Base-by-base conservation (phyloP, 768 basidiomycete genomes). In the Xerocomellus intermedius region DNA sequence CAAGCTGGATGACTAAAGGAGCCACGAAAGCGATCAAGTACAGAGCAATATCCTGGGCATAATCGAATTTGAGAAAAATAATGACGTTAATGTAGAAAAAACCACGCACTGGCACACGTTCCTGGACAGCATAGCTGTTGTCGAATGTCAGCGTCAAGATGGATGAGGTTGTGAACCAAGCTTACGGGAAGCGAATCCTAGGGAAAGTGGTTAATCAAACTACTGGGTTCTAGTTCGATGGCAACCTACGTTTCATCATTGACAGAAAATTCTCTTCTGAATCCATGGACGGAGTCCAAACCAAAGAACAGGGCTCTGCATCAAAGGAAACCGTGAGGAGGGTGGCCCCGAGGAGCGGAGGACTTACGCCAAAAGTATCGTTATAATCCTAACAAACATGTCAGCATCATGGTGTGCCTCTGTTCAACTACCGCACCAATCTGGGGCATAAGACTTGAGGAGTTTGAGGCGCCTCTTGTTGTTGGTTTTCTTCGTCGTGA, bases 181-280 rank as follows among this genome's bases (percentile, higher is more conserved):
- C 64, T 52, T 52, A 62, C 64, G 69, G 68, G 46, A 63, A 64
- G 33, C 52, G 55, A 43, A 72, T 70, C 21, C 59, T 60, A 21
- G 21, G 32, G 26, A 14, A 5, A 54, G n/a, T 54, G 45, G 42
- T 50, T 48, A 49, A 55, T 66, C 65, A 58, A 64, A 45, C 58
- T 54, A 30, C 32, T 3, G 28, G 14, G 14, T 5, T 16, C 41
- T 16, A 43, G 22, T 42, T 35, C 7, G 30, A 35, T 33, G 14
- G 12, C 45, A 47, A 45, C 55, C 37, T 75, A 91, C 85, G 89
- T 82, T 19, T 82, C 83, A 72, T 96, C 93, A 39, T 77, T 71
- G 22, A 94, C 72, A 1, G 90, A 92, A 70, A 96, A 96, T 38
- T 81, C 77, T 55, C 94, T 75, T 67, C 84, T 78, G 72, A 85